Base-by-base conservation (phyloP, 768 basidiomycete genomes). In the Termitomyces eurrhizus region DNA sequence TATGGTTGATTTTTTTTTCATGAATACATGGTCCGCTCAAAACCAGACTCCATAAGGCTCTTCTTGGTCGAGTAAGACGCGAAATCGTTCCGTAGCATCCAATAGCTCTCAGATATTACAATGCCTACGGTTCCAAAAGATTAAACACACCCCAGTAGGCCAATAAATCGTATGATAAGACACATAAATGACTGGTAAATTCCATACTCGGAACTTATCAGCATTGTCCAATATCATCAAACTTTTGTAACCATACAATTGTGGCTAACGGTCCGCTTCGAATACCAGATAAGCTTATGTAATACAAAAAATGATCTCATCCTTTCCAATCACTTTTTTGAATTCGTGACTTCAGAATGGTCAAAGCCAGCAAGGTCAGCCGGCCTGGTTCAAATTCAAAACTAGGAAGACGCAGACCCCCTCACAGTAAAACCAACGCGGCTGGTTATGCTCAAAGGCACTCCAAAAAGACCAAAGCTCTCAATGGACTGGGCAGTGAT, bases 371-470 rank as follows among this genome's bases (percentile, higher is more conserved):
- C 46, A 64, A 46, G 48, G 36, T 11, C 35, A 36, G 44, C 32
- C 58, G 58, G n/a, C 16, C 56, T 33, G 53, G 63, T 46, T 41
- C 57, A 16, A 53, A 33, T n/a, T 53, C 52, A 32, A 53, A 57
- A 39, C 52, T 57, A 29, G 37, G 49, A 7, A 72, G 70, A 61
- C 58, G 62, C n/a, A 65, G 61, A 36, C 62, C 68, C 39, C 66
- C 71, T 5, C 51, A 41, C 11, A 67, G 52, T 9, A 76, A 75
- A 54, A 75, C 74, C 33, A 83, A 83, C 61, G 78, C 75, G 16
- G 68, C 75, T 52, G 84, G 84, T 14, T 83, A 81, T 61, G 77
- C 77, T 54, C 84, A 80, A 72, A 80, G 83, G 49, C 77, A 78
- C 21, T 75, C 78, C 33, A 74, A 72, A 56, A 85, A 83, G 61